Conservation (phyloP, 768 basidiomycete genomes). For the Auriscalpium orientale region DNA sequence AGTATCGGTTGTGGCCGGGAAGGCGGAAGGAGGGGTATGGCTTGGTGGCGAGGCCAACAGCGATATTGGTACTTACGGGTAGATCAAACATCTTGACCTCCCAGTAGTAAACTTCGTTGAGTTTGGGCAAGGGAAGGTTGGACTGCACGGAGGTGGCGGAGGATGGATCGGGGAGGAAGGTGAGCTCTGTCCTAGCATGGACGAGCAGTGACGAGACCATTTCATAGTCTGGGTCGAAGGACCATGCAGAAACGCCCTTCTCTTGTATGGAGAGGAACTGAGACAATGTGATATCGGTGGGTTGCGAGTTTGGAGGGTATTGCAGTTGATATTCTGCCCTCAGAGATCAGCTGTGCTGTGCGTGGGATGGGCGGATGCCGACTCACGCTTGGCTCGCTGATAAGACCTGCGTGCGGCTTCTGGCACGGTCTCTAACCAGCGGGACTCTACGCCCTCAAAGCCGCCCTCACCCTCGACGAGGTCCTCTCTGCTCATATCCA, state of each 20-base stretch:
- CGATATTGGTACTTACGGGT: slow-evolving; percentile 77
- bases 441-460: slow-evolving; percentile 82
- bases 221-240: slow-evolving; percentile 97
- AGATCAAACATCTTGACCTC: slow-evolving; percentile 99
- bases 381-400: slow-evolving; percentile 78
- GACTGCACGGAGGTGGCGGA: slow-evolving; percentile 94
- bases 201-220: slow-evolving; percentile 88
- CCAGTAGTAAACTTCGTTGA: slow-evolving; percentile 99
- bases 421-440: slow-evolving; percentile 83
- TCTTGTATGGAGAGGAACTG: slow-evolving; percentile 99
- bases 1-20: slow-evolving; percentile 78
- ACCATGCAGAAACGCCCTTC: slow-evolving; percentile 99
- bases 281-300: slow-evolving; percentile 96
- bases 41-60: slow-evolving; percentile 92
- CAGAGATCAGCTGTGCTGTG: slow-evolving; percentile 5
- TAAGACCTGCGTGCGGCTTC: slow-evolving; percentile 68
- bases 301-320: slow-evolving; percentile 93
- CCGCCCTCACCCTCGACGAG: slow-evolving; percentile 88
- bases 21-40: slow-evolving; percentile 94
- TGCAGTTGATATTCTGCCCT: slow-evolving; percentile 70
- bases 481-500: slow-evolving; percentile 90
- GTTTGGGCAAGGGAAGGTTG: slow-evolving; percentile 91
- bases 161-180: slow-evolving; percentile 93
- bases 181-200: slow-evolving; percentile 93
- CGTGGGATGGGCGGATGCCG: background rate